Evolutionary conservation across 2,329 filamentous ascomycete species (phyloP), one percentile per base, ranked within the genome.

Genomic region (Colletotrichum siamense): DNA sequence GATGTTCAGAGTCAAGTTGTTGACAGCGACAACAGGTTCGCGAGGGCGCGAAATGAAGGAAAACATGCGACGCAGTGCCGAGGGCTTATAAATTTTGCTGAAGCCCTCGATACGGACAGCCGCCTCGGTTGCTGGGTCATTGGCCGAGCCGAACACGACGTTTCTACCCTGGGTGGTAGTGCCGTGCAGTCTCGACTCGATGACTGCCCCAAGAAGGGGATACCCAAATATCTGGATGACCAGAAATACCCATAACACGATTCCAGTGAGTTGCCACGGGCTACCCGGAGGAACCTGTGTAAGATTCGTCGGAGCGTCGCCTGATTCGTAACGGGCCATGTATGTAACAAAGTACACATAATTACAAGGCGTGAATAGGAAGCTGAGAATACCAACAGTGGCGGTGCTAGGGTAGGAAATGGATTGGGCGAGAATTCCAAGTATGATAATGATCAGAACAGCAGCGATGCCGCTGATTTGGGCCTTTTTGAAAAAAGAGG

Each of bases 321-420:
- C 82, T 77, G 89, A 88, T 84, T 98, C 95, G 82, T 92, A 98
- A 57, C 94, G 92, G 15, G 96, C 95, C 84, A 96, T 90, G 77
- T 93, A 91, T 22, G 94, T 92, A 70, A 93, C 89, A 82, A 96
- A 97, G 82, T 93, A 96, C 16, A 96, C 94, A 81, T 95, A 98
- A 80, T 95, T 96, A 88, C 96, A 98, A 0, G 96, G 95, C 1
- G 95, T 91, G 82, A 98, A 98, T 0, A 98, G 84, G 16, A 98
- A 82, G 76, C 94, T 94, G 15, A 98, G 87, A 5, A 95, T 86
- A 8, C 91, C 89, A 5, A 96, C 94, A 1, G 92, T 89, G 2
- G 87, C 92, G 1, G 93, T 94, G 10, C 85, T 87, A 5, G 92
- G 91, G 2, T 88, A 89, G 0, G 90, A 92, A 22, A 95, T 87